Base-by-base conservation (phyloP, 176 grass and related monocot species). In the Saccharum spontaneum region DNA sequence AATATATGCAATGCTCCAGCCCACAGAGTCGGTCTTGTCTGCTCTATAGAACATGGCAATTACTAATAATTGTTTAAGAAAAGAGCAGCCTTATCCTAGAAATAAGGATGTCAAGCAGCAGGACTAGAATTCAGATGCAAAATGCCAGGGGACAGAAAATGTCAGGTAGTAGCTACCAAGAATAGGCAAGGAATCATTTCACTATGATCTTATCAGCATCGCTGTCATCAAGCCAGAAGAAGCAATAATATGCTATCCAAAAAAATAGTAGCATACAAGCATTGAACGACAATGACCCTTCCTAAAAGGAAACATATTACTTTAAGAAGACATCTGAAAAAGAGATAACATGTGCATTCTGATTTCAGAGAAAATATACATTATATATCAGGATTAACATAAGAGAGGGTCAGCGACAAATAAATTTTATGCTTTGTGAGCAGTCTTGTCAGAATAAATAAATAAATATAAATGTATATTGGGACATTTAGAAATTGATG, bases 61-160 rank as follows among this genome's bases (percentile, higher is more conserved):
- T 23, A 62, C 33, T 62, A 60, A 28, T 12, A 60, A 73, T 11
- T 17, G 10, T 79, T 17, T 68, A 28, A 73, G 16, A 69, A 67
- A 79, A 48, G 57, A 15, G 23, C 61, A 90, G 9, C 14, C 63
- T 67, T 46, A 72, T 67, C 34, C 36, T 86, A 79, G 6, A 73
- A 63, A 39, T 31, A 61, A 67, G 67, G 12, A 68, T 68, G 46
- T 23, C 30, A 74, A 67, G 37, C 26, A 67, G 64, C 4, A 88
- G 46, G 30, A 44, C 38, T 55, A 82, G 31, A 76, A 60, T 81
- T 59, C 31, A 84, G 48, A 84, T 81, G 76, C 11, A 10, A 79
- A 87, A 83, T 54, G 55, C 24, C 22, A 76, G 68, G n/a, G 80
- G 18, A 16, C 52, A 83, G 36, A 78, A 71, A 76, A 24, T 81